A percentile compares a stretch with the other conserved stretches of the same genome.
Evolutionary conservation across 73 alveolate species (phyloP).

Genomic region (Paramecium sexaurelia): DNA sequence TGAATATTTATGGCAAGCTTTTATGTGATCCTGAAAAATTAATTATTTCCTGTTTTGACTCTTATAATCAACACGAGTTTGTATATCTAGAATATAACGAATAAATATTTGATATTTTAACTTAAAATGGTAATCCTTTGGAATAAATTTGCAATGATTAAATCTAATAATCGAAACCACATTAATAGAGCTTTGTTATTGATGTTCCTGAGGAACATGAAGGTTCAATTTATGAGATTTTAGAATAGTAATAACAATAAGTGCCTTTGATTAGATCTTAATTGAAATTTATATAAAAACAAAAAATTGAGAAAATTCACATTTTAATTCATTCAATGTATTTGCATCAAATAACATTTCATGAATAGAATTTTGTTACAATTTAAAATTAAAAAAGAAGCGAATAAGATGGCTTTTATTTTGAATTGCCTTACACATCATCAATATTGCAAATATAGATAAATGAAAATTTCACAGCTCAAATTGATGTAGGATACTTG

Average conservation of each 20-base stretch:
- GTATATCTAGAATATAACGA: not conserved
- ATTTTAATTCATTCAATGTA: not conserved
- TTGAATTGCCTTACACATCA: not conserved
- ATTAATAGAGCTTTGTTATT: not conserved
- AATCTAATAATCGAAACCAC: not conserved
- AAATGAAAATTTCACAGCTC: not conserved
- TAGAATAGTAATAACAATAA: not conserved
- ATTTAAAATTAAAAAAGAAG: not conserved
- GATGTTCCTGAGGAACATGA: conserved; percentile 60
- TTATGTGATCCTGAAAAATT: conserved; percentile 38
- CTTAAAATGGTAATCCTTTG: not conserved
- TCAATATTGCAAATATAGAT: not conserved
- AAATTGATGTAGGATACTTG: not conserved
- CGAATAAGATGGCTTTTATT: not conserved
- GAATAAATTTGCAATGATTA: not conserved
- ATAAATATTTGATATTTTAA: not conserved
- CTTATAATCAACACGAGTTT: not conserved
- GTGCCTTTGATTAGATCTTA: not conserved
- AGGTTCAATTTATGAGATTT: not conserved
- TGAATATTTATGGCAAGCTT: not conserved
- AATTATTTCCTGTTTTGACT: not conserved
- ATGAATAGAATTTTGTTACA: not conserved
- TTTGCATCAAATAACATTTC: not conserved
- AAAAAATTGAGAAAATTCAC: not conserved
- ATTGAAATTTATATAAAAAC: not conserved